phyloP scores from a whole-genome alignment of 2,329 filamentous ascomycete species.

The Chlorencoelia australis region DNA sequence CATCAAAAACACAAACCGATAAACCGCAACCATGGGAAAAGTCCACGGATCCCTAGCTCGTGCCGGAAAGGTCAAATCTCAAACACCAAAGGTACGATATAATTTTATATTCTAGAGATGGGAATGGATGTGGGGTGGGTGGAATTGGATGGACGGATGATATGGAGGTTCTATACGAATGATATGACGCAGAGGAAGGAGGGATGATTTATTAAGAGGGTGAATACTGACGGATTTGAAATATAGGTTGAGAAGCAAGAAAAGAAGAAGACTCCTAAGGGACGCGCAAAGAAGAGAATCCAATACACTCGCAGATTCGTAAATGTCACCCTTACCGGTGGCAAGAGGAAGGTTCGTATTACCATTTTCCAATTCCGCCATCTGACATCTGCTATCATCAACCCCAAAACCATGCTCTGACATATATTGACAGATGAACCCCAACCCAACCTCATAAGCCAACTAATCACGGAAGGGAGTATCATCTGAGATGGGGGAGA shows the following conservation, averaged over 20 bases:
- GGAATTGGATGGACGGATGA: slow-evolving; percentile 1
- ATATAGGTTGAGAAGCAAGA: slow-evolving; percentile 75
- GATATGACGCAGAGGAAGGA: background rate
- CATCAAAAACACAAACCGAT: slow-evolving; percentile 19
- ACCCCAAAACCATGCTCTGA: slow-evolving; percentile 9
- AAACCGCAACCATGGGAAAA: slow-evolving; percentile 67
- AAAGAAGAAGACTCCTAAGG: slow-evolving; percentile 96
- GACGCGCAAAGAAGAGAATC: slow-evolving; percentile 93
- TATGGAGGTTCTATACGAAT: background rate
- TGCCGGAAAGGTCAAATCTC: slow-evolving; percentile 98
- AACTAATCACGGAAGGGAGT: slow-evolving; percentile 14
- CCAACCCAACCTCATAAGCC: slow-evolving; percentile 64
- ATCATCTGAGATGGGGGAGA: no score
- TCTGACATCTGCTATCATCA: background rate
- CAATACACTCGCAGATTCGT: slow-evolving; percentile 97
- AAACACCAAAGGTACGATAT: slow-evolving; percentile 73
- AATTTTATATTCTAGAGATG: slow-evolving; percentile 10
- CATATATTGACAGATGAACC: slow-evolving; percentile 58
- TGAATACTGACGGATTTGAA: slow-evolving; percentile 17
- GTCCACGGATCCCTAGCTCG: slow-evolving; percentile 89
- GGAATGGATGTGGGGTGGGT: slow-evolving; percentile 2
- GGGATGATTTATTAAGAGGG: background rate
- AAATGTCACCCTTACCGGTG: slow-evolving; percentile 92
- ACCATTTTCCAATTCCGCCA: slow-evolving; percentile 6
- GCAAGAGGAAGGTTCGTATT: slow-evolving; percentile 80